Base-by-base conservation (phyloP, 2,329 filamentous ascomycete genomes). In the Lojkania enalia region DNA sequence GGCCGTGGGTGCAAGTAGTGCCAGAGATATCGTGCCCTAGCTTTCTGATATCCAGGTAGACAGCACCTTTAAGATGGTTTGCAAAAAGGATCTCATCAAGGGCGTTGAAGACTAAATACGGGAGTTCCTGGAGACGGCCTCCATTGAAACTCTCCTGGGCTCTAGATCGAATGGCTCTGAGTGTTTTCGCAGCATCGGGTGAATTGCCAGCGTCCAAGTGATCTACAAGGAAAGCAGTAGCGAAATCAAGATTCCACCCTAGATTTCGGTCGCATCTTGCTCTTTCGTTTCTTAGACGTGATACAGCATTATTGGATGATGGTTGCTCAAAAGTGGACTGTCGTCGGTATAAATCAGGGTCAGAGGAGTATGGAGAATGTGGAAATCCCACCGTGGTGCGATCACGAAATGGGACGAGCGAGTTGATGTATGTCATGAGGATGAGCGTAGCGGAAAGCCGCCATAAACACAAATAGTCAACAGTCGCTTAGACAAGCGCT, bases 181-280 rank as follows among this genome's bases (percentile, higher is more conserved):
- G 45, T 5, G 46, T 40, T 19, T 53, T 47, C 11, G 53, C 54
- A 16, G 55, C 51, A 21, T 57, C 53, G 15, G 48, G 37, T 20
- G 48, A 55, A 3, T 49, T 53, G 27, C 48, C 51, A 12, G 49
- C 37, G 20, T 50, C 54, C 7, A 74, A 48, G 21, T 65, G 57
- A 23, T 66, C 55, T 40, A 71, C 64, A 20, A 67, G 42, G 54
- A 66, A 71, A 18, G 71, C 71, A 3, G 70, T 71, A 12, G 72
- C 71, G 52, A 69, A 74, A 20, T 73, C 69, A 13, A 72, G 61
- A 15, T 62, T 68, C 71, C 72, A 74, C 3, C 63, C 66, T 5
- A 72, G 48, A 36, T 60, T 57, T 9, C 51, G 46, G 4, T 60
- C 51, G 40, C 55, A 61, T 36, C 44, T 52, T 2, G 57, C 13